phyloP scores from a whole-genome alignment of 192 early-diverging fungal genomes.

The Backusella sp. region DNA sequence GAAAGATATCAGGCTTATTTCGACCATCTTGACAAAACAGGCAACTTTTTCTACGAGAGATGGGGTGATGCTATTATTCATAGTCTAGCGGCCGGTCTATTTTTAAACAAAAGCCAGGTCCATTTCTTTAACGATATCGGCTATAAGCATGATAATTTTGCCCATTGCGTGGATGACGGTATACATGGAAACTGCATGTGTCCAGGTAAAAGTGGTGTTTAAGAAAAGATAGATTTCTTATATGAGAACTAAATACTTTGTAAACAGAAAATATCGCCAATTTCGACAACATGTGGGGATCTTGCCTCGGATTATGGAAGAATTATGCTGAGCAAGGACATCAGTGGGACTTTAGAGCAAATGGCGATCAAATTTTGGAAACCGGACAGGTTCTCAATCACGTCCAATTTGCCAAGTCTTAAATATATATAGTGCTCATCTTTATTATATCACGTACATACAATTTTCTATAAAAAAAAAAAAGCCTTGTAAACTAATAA shows the following conservation, averaged over 20 bases:
- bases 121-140: slow-evolving; percentile 75
- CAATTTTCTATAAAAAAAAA: neutral
- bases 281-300: slow-evolving; percentile 30
- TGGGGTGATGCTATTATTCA: slow-evolving; percentile 78
- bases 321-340: slow-evolving; percentile 15
- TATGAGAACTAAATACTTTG: neutral
- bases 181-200: slow-evolving; percentile 27
- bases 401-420: neutral
- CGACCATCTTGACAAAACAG: slow-evolving; percentile 66
- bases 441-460: neutral
- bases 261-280: slow-evolving; percentile 14
- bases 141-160: slow-evolving; percentile 59
- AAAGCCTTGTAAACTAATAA: neutral
- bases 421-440: neutral
- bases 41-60: slow-evolving; percentile 86
- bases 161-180: slow-evolving; percentile 55
- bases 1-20: slow-evolving; percentile 65
- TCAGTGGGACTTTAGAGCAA: slow-evolving; percentile 16
- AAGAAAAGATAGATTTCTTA: too few relatives aligned
- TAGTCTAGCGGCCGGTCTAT: slow-evolving; percentile 57
- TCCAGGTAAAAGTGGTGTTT: slow-evolving; percentile 5
- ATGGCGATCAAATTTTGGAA: slow-evolving; percentile 20
- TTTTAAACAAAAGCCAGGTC: slow-evolving; percentile 56
- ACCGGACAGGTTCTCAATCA: neutral
- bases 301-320: slow-evolving; percentile 24